Evolutionary conservation across 2,329 filamentous ascomycete genomes (phyloP).

Genomic region (Diplodia mutila): DNA sequence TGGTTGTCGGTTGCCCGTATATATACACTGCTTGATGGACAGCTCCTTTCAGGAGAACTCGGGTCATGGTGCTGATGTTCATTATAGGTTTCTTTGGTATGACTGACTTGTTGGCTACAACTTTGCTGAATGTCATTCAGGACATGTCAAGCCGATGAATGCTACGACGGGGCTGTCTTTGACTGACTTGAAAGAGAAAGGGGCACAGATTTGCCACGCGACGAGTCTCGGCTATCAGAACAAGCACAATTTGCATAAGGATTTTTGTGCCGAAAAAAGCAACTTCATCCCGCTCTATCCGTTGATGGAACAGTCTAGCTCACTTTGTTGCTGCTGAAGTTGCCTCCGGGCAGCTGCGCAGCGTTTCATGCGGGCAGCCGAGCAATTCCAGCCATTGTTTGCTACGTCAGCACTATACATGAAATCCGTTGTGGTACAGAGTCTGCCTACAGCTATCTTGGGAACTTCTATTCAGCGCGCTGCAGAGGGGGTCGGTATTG

Average conservation of each 20-base stretch:
- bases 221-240: background rate
- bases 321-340: background rate
- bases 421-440: background rate
- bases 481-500: background rate
- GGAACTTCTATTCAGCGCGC: background rate
- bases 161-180: background rate
- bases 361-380: background rate
- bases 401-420: background rate
- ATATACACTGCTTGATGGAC: background rate
- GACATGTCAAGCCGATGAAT: background rate
- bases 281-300: background rate
- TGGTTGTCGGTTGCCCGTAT: background rate
- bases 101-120: background rate
- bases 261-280: background rate
- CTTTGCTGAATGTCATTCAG: background rate
- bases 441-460: too few species aligned
- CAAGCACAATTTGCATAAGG: background rate
- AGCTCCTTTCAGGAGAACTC: background rate
- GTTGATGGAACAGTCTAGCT: background rate
- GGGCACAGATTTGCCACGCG: too few species aligned
- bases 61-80: background rate
- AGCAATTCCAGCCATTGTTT: background rate
- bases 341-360: background rate
- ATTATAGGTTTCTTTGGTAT: background rate
- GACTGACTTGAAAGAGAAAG: background rate